Evolutionary conservation across 2,329 filamentous ascomycete genomes (phyloP), one percentile per base, ranked within the genome.

Genomic region (Neofusicoccum sp.): DNA sequence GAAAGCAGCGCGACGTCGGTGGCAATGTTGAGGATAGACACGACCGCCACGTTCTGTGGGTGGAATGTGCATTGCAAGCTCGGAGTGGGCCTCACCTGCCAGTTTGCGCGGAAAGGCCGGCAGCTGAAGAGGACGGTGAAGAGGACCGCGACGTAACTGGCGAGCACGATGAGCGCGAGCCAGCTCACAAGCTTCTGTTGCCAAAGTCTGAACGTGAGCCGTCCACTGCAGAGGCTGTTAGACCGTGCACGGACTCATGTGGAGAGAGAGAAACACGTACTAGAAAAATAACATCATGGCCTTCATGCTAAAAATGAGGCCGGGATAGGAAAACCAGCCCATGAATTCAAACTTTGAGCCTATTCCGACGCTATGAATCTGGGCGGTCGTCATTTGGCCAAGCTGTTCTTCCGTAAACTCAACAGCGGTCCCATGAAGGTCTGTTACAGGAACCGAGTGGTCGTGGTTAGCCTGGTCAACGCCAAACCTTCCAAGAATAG

Each of bases 261-360:
- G 22, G 22, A 22, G 22, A 78, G 54, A 52, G 49, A 6, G 4
- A 16, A 44, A 43, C 2, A 52, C 48, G n/a, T 50, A 62, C 63
- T 66, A 73, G 60, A 73, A 73, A 64, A 71, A 73, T n/a, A 73
- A 54, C 66, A 74, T 70, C 49, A 68, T 68, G 31, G 67, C 68
- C 62, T 73, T 73, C 65, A 73, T 67, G 4, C 64, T 73, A 75
- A 75, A 79, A 6, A 78, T 71, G 0, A 78, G 70, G 0, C 71
- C 70, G 0, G 76, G 74, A 45, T 79, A 79, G 41, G 49, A 54
- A 16, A 54, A 54, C 49, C 49, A 54, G n/a, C 49, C 49, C 16
- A 54, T 54, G n/a, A 54, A 54, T 28, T 54, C 49, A n/a, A 54
- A 54, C 16, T 54, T 54, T 16, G 49, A 54, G 34, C 49, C 49